phyloP scores from a whole-genome alignment of 2,329 filamentous ascomycete genomes.

The Verticillium nonalfalfae region DNA sequence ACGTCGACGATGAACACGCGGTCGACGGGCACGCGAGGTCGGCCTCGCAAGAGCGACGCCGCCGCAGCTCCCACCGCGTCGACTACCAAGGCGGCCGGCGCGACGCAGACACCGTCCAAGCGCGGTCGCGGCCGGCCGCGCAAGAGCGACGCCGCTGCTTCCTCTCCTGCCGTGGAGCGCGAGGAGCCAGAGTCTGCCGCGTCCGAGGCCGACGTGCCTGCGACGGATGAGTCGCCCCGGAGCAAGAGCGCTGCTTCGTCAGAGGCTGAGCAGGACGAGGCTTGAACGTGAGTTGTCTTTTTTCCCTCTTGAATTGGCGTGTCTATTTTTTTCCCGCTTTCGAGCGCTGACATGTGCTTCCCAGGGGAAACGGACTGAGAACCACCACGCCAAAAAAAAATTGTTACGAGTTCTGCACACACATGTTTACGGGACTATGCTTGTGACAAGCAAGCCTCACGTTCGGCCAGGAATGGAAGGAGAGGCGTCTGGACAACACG shows the following conservation, averaged over 20 bases:
- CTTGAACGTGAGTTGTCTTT: background rate
- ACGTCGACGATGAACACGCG: conserved; percentile 4
- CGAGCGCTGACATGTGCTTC: too few species aligned
- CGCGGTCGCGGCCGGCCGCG: conserved; percentile 20
- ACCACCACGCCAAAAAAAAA: too few species aligned
- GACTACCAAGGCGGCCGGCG: conserved; percentile 13
- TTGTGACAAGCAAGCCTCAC: too few species aligned
- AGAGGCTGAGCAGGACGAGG: conserved; percentile 2
- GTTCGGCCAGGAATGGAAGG: too few species aligned
- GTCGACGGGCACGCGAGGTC: conserved; percentile 18
- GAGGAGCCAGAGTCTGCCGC: too few species aligned
- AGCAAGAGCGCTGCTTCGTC: background rate
- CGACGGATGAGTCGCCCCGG: background rate
- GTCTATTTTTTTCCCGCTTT: too few species aligned
- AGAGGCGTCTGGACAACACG: too few species aligned
- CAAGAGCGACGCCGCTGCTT: conserved; percentile 16
- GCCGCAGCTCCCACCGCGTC: conserved; percentile 5
- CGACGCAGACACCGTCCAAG: background rate
- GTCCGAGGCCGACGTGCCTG: background rate
- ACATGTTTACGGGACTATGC: too few species aligned
- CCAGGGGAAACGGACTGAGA: too few species aligned
- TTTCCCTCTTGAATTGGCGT: too few species aligned
- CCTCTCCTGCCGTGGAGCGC: conserved; percentile 15
- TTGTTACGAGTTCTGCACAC: too few species aligned
- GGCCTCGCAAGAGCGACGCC: conserved; percentile 20